Evolutionary conservation across 129 eudicot species (phyloP).

Genomic region (Flaveria ramosissima): DNA sequence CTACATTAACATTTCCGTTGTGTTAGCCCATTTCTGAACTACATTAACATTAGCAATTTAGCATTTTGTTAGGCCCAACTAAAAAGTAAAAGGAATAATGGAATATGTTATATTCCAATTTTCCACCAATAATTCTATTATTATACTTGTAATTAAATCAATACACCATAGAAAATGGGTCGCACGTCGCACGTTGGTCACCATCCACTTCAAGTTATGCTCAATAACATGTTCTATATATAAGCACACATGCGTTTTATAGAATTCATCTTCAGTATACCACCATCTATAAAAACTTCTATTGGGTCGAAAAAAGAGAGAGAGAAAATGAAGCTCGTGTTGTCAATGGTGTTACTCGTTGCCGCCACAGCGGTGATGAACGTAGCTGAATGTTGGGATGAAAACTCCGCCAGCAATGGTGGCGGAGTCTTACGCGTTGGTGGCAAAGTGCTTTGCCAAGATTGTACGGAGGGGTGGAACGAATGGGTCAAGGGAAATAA

Average conservation of each 20-base stretch:
- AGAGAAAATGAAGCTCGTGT: conserved; percentile 35
- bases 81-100: background rate
- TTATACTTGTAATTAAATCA: conserved; percentile 1
- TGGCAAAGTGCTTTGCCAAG: conserved; percentile 91
- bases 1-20: background rate
- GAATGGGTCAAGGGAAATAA: conserved; percentile 69
- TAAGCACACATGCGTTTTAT: conserved; percentile 15
- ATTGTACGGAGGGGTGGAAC: conserved; percentile 67
- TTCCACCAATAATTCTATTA: background rate
- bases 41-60: background rate
- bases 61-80: background rate
- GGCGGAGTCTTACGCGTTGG: conserved; percentile 48
- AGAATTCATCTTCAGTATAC: conserved; percentile 14
- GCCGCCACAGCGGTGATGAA: conserved; percentile 31
- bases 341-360: conserved; percentile 40
- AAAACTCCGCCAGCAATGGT: background rate
- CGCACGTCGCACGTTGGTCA: conserved; percentile 74
- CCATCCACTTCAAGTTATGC: conserved; percentile 40
- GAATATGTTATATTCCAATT: background rate
- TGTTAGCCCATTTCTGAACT: background rate
- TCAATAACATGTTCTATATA: conserved; percentile 21
- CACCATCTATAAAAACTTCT: background rate
- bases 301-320: background rate
- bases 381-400: conserved; percentile 36
- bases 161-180: conserved; percentile 30